A percentile compares a stretch with the other conserved stretches of the same genome.
Evolutionary conservation across 129 eudicot genomes (phyloP).

Genomic region (Helianthus tuberosus): DNA sequence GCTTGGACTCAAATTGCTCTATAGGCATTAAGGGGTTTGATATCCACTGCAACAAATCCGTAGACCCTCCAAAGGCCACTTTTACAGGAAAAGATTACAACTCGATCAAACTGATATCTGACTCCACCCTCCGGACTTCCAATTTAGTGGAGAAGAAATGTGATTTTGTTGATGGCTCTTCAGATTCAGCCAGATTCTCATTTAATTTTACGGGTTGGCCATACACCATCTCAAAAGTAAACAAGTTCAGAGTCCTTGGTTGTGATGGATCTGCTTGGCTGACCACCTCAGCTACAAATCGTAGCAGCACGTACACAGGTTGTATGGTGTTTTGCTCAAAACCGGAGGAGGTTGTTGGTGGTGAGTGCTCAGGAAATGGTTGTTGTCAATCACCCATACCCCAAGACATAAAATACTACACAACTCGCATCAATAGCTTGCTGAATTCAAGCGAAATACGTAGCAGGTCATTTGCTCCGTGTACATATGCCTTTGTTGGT

Average conservation of each 20-base stretch:
- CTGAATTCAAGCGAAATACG: background rate
- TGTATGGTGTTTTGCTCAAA: conserved; percentile 38
- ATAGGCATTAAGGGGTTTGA: background rate
- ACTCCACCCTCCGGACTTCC: background rate
- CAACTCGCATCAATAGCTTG: background rate
- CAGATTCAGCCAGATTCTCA: too few relatives aligned
- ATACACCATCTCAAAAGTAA: background rate
- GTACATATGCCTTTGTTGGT: conserved; percentile 48
- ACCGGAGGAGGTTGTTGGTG: conserved; percentile 10
- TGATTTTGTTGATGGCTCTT: background rate
- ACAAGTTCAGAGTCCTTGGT: conserved; percentile 35
- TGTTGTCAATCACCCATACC: conserved; percentile 47
- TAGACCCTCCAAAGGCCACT: background rate
- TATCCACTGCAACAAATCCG: background rate
- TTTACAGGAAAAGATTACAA: rapidly evolving
- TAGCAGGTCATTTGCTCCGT: conserved; percentile 21
- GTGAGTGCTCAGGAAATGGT: conserved; percentile 46
- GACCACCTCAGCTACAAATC: background rate
- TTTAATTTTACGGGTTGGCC: too few relatives aligned
- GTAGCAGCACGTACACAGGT: background rate
- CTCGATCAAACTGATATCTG: background rate
- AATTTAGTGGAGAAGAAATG: background rate
- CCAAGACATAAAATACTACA: conserved; percentile 9
- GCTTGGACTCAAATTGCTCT: background rate
- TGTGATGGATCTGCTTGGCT: conserved; percentile 37